phyloP scores from a whole-genome alignment of 78 protist species.

The Dictyostelium firmibasis region DNA sequence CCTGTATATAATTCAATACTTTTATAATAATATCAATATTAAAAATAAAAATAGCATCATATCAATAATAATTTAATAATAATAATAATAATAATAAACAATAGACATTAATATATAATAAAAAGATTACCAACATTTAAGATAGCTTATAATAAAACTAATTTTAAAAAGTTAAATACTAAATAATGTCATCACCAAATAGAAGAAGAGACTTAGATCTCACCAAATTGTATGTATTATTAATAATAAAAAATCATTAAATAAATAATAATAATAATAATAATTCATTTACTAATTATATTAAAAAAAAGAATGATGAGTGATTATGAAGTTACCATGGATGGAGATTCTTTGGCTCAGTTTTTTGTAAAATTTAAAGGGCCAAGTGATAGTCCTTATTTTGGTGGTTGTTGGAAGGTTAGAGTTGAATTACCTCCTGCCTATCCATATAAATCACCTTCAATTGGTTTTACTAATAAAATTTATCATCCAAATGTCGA shows the following conservation, averaged over 20 bases:
- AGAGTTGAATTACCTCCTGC: constrained; percentile 94
- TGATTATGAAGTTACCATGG: constrained; percentile 74
- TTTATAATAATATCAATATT: not conserved
- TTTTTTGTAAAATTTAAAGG: constrained; percentile 69
- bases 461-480: constrained; percentile 93
- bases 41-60: too few relatives aligned
- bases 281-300: not conserved
- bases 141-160: too few relatives aligned
- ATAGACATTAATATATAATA: too few relatives aligned
- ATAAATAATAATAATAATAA: too few relatives aligned
- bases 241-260: not conserved
- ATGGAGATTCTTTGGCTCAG: constrained; percentile 75
- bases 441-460: constrained; percentile 98
- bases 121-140: too few relatives aligned
- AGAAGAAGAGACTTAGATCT: constrained; percentile 84
- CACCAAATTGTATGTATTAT: constrained; percentile 65
- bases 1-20: not conserved
- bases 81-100: too few relatives aligned
- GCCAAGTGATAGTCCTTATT: constrained; percentile 89
- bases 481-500: constrained; percentile 99
- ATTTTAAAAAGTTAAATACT: not conserved
- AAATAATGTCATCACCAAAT: constrained; percentile 79
- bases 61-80: too few relatives aligned
- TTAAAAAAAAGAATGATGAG: constrained; percentile 75
- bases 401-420: constrained; percentile 94